Base-by-base conservation (phyloP, 768 basidiomycete species). In the Amanita inopinata region DNA sequence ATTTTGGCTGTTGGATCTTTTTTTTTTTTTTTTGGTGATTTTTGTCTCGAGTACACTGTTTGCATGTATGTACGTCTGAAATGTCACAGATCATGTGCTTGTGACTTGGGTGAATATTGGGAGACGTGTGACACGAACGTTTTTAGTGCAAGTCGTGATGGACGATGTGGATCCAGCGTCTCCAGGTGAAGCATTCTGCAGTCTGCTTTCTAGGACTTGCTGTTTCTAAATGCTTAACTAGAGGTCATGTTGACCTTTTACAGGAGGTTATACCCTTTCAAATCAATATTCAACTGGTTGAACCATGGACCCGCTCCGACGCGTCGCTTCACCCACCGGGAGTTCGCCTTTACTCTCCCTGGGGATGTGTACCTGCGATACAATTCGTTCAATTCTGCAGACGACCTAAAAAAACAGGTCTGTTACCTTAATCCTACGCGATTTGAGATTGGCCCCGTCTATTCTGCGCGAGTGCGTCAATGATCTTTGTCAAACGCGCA, bases 401-500 rank as follows among this genome's bases (percentile, higher is more conserved):
- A 96, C 1, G 96, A 98, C 40, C 77, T 98, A 56, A 94, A 96
- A 63, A 85, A 85, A 51, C 83, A 94, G 59, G 76, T 92, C 4
- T 74, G 87, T 47, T 62, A 80, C 25, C 68, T 89, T 42, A 92
- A 87, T 50, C 96, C 96, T 0, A 80, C 82, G 27, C 84, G 96
- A 51, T 99, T 98, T 52, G 96, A 99, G 62, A 93, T 99, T 38
- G 96, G 96, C 1, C 90, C 96, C 0, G 75, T 96, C 24, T 99
- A 98, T 60, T 82, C 78, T 40, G 83, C 80, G 3, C 69, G 81
- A 58, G 92, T 93, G 53, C 46, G 85, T 73, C 30, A 22, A 7
- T 33, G n/a, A 43, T 30, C 35, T 39, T 11, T n/a, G n/a, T n/a
- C n/a, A n/a, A n/a, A n/a, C n/a, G n/a, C n/a, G n/a, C n/a, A n/a